phyloP scores from a whole-genome alignment of 352 stramenopile genomes.

The Blastocystis sp. region DNA sequence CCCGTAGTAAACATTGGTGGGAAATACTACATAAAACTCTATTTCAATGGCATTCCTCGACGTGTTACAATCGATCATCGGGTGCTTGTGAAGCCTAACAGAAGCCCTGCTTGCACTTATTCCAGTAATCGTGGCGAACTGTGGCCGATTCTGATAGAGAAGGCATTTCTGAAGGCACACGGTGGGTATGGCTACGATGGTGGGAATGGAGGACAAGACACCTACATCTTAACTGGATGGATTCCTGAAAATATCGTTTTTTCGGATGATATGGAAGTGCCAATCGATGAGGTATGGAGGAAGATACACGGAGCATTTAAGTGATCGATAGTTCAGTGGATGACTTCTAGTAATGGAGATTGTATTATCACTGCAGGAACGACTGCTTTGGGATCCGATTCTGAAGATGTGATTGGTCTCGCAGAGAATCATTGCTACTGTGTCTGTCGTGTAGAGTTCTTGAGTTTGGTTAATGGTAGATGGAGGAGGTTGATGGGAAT shows the following conservation, averaged over 20 bases:
- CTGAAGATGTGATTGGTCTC: constrained; percentile 78
- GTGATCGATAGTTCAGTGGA: constrained; percentile 64
- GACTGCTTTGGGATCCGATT: constrained; percentile 68
- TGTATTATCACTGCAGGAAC: constrained; percentile 92
- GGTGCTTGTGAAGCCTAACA: constrained; percentile 76
- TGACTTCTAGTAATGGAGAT: constrained; percentile 71
- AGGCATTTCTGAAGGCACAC: constrained; percentile 94
- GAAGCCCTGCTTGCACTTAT: constrained; percentile 75
- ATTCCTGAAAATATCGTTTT: constrained; percentile 86
- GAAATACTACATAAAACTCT: constrained; percentile 93
- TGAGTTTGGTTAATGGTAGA: constrained; percentile 63
- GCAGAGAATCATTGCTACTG: constrained; percentile 91
- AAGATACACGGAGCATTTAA: constrained; percentile 83
- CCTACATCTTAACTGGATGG: constrained; percentile 95
- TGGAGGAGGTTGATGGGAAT: constrained; percentile 63
- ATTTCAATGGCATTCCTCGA: constrained; percentile 82
- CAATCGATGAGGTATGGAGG: constrained; percentile 72
- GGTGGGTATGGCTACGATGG: constrained; percentile 93
- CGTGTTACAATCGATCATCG: constrained; percentile 86
- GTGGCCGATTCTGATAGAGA: constrained; percentile 93
- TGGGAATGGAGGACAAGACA: constrained; percentile 89
- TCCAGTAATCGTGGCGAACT: constrained; percentile 71
- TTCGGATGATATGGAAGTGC: constrained; percentile 60
- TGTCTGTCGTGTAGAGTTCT: constrained; percentile 79
- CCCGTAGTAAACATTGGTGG: constrained; percentile 80